These are phyloP conservation scores for Ceratocystis eucalypticola DNA, from an alignment of 2,329 filamentous ascomycete species.

Conservation along the genomic window DNA sequence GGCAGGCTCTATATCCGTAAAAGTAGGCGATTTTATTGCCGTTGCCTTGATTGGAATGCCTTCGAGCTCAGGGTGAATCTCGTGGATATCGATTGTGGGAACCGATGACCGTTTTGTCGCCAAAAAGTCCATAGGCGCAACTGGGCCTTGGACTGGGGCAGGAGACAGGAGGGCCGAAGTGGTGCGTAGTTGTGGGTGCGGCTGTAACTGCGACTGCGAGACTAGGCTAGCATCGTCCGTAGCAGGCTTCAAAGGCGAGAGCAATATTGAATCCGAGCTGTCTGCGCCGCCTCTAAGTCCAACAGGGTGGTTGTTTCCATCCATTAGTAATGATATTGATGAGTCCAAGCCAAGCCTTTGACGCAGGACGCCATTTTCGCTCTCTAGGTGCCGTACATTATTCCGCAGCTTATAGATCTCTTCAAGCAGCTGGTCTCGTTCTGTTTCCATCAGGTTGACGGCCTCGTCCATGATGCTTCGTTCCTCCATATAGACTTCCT, in stretches of 20 bases:
- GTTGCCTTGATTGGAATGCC: conserved; percentile 43
- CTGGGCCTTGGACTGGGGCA: conserved; percentile 12
- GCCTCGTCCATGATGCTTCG: conserved; percentile 41
- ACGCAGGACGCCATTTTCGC: conserved; percentile 27
- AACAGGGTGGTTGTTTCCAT: not conserved
- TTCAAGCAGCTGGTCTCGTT: conserved; percentile 31
- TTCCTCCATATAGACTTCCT: conserved; percentile 44
- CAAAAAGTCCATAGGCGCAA: conserved; percentile 27
- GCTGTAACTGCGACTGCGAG: not conserved
- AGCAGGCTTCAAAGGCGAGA: conserved; percentile 20
- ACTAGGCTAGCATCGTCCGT: not conserved
- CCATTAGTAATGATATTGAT: not conserved
- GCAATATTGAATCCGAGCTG: conserved; percentile 19
- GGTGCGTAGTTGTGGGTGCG: not conserved
- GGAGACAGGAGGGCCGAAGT: conserved; percentile 8
- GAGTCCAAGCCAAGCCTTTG: not conserved
- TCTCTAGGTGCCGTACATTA: conserved; percentile 28
- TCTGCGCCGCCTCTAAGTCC: conserved; percentile 14
- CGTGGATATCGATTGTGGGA: conserved; percentile 43
- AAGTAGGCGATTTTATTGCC: conserved; percentile 40
- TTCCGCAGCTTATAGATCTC: conserved; percentile 33
- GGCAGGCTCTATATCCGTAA: conserved; percentile 28
- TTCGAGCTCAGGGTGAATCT: conserved; percentile 46
- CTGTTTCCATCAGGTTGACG: conserved; percentile 33
- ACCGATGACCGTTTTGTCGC: conserved; percentile 25